Conservation (phyloP, 2,329 filamentous ascomycete genomes). For the Chaetothyriales sp. region DNA sequence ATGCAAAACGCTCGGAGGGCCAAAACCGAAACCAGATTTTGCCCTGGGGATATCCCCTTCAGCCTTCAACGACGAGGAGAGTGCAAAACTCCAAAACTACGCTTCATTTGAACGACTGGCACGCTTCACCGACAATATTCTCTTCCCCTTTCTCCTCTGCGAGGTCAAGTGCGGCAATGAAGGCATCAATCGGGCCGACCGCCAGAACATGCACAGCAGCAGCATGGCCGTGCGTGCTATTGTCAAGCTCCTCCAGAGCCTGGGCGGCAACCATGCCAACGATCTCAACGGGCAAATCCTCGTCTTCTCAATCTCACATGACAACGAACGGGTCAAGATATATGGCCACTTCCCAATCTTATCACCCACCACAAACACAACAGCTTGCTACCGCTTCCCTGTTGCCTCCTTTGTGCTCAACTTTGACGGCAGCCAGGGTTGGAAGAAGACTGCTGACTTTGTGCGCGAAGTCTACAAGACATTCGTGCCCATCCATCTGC, state of each 20-base stretch:
- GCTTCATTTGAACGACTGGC: constrained; percentile 16
- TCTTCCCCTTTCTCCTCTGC: constrained; percentile 36
- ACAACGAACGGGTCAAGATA: no score
- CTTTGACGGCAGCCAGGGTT: neutral
- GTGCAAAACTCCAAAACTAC: constrained; percentile 27
- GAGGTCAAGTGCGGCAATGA: constrained; percentile 33
- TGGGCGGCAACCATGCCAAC: no score
- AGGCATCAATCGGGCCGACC: constrained; percentile 20
- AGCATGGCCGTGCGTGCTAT: constrained; percentile 23
- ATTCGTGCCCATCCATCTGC: constrained; percentile 5
- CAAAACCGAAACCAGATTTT: constrained; percentile 24
- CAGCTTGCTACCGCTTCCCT: constrained; percentile 1
- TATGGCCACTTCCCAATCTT: no score
- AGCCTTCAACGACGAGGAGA: constrained; percentile 31
- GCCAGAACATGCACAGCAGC: constrained; percentile 20
- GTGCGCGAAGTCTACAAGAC: constrained; percentile 4
- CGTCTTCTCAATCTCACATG: no score
- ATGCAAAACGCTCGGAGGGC: constrained; percentile 17
- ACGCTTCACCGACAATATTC: constrained; percentile 33
- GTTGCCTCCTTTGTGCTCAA: constrained; percentile 2
- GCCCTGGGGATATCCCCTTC: constrained; percentile 20
- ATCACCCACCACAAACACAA: no score
- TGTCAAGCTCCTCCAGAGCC: no score
- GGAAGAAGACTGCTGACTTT: constrained; percentile 6
- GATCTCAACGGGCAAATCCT: no score